Conservation (phyloP, 495 filamentous ascomycete genomes). For the Lindgomyces ingoldianus region DNA sequence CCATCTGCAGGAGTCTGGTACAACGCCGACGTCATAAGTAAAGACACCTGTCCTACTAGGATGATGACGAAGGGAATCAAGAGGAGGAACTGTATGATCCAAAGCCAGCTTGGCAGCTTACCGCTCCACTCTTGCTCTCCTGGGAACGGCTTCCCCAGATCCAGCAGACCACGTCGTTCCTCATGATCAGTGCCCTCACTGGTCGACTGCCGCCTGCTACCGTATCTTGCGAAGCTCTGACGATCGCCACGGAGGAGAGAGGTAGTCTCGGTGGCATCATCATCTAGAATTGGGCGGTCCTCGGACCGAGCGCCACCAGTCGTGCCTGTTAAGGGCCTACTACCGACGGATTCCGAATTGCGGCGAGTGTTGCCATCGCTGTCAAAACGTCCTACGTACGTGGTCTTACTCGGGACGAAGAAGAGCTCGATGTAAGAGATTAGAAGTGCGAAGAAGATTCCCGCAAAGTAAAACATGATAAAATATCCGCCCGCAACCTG, state of each 20-base stretch:
- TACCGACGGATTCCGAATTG: slow-evolving; percentile 21
- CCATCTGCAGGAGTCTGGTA: slow-evolving; percentile 72
- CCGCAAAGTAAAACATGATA: slow-evolving; percentile 75
- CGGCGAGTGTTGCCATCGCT: background rate
- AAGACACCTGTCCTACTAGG: slow-evolving; percentile 68
- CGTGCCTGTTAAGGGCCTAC: slow-evolving; percentile 36
- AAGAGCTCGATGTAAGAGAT: slow-evolving; percentile 70
- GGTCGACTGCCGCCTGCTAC: slow-evolving; percentile 45
- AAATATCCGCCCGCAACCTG: slow-evolving; percentile 78
- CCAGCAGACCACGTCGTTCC: slow-evolving; percentile 35
- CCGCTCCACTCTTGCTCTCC: slow-evolving; percentile 84
- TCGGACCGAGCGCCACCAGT: slow-evolving; percentile 48
- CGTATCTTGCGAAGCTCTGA: slow-evolving; percentile 71
- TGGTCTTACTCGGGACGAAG: slow-evolving; percentile 67
- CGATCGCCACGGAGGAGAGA: slow-evolving; percentile 66
- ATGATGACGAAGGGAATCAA: slow-evolving; percentile 75
- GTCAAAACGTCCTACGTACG: slow-evolving; percentile 55
- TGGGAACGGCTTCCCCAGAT: slow-evolving; percentile 60
- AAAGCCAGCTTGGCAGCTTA: slow-evolving; percentile 75
- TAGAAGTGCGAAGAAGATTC: slow-evolving; percentile 64
- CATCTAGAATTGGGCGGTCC: slow-evolving; percentile 53
- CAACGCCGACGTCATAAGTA: slow-evolving; percentile 71
- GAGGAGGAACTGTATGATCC: slow-evolving; percentile 82
- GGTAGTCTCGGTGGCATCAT: slow-evolving; percentile 72
- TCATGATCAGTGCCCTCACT: slow-evolving; percentile 39